phyloP scores from a whole-genome alignment of 352 stramenopile genomes.

The Peronospora destructor region DNA sequence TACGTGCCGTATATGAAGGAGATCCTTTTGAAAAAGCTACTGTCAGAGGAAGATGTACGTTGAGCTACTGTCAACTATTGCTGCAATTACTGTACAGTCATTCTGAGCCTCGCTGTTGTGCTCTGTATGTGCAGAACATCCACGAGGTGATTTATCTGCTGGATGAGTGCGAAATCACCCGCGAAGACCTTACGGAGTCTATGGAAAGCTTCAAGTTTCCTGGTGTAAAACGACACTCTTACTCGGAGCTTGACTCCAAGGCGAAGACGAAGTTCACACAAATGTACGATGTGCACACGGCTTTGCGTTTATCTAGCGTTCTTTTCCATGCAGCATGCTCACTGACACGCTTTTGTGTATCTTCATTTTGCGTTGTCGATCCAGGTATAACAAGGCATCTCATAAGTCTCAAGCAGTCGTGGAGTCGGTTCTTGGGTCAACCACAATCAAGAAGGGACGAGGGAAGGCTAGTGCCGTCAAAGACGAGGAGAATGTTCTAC shows the following conservation, averaged over 20 bases:
- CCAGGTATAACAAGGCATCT: slow-evolving; percentile 86
- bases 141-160: slow-evolving; percentile 91
- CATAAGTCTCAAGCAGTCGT: slow-evolving; percentile 94
- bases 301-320: not conserved
- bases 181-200: slow-evolving; percentile 96
- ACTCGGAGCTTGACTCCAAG: slow-evolving; percentile 77
- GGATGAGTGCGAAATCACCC: slow-evolving; percentile 94
- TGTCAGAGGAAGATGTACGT: slow-evolving; percentile 65
- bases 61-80: not conserved
- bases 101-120: slow-evolving; percentile 2
- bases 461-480: slow-evolving; percentile 34
- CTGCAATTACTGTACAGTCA: not conserved
- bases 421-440: slow-evolving; percentile 60
- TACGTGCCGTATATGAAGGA: slow-evolving; percentile 88
- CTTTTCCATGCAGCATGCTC: not conserved
- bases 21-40: slow-evolving; percentile 73
- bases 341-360: slow-evolving; percentile 1
- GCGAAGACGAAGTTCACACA: slow-evolving; percentile 92
- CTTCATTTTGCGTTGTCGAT: slow-evolving; percentile 4
- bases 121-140: slow-evolving; percentile 44
- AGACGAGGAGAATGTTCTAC: slow-evolving; percentile 46
- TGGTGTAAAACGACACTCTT: slow-evolving; percentile 67
- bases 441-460: slow-evolving; percentile 66
- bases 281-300: slow-evolving; percentile 32
- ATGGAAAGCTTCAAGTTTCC: slow-evolving; percentile 89